A percentile compares a stretch with the other conserved stretches of the same genome.
phyloP scores from a whole-genome alignment of 176 grass and related monocot species.

The Ensete glaucum region DNA sequence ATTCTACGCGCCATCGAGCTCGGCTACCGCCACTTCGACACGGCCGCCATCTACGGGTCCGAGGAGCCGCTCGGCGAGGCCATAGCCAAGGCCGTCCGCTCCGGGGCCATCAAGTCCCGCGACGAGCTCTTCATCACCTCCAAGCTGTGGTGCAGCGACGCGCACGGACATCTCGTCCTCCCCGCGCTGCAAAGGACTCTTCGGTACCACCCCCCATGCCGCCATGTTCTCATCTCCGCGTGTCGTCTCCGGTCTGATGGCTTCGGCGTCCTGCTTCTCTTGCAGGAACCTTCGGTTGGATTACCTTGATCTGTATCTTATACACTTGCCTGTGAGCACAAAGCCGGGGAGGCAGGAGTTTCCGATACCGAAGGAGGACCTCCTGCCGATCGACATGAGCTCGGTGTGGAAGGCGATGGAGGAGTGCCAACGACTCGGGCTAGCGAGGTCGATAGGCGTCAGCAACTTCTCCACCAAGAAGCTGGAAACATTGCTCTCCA shows the following conservation, averaged over 20 bases:
- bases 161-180: conserved; percentile 11
- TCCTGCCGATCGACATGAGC: conserved; percentile 33
- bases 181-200: neutral
- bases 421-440: conserved; percentile 40
- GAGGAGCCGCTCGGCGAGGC: conserved; percentile 38
- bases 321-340: conserved; percentile 26
- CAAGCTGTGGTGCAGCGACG: conserved; percentile 42
- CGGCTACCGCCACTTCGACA: conserved; percentile 51
- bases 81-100: conserved; percentile 26
- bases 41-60: conserved; percentile 32
- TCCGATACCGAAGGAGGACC: conserved; percentile 35
- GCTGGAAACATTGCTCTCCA: conserved; percentile 28
- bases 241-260: too few species aligned
- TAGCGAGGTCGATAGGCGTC: conserved; percentile 54
- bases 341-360: conserved; percentile 30
- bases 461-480: conserved; percentile 66
- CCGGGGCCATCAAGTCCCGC: conserved; percentile 32
- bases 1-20: neutral
- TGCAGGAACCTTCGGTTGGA: conserved; percentile 12
- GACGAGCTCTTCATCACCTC: conserved; percentile 46
- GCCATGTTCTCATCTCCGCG: neutral
- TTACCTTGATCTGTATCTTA: conserved; percentile 8
- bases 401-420: conserved; percentile 58
- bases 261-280: neutral
- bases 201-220: neutral